Evolutionary conservation across 1,284 basidiomycete genomes (phyloP).

Genomic region (Pulchroboletus neoregius): DNA sequence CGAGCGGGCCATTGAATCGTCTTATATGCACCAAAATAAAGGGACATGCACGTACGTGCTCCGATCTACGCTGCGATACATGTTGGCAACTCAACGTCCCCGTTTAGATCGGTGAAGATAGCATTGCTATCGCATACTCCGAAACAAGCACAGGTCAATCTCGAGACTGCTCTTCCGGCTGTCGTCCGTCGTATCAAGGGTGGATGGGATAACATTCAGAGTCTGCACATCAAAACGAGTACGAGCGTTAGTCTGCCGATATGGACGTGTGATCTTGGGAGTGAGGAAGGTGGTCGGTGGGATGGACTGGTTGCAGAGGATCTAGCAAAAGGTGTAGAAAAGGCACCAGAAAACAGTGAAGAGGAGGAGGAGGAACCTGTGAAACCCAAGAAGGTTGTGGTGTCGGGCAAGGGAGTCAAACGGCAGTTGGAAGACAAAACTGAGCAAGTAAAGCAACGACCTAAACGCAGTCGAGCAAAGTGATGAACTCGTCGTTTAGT

Average conservation of each 20-base stretch:
- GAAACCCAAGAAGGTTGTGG: slow-evolving; percentile 1
- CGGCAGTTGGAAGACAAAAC: slow-evolving; percentile 9
- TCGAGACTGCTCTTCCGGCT: slow-evolving; percentile 77
- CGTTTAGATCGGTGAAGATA: slow-evolving; percentile 77
- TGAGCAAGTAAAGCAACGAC: slow-evolving; percentile 22
- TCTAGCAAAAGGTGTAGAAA: slow-evolving; percentile 12
- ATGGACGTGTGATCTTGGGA: slow-evolving; percentile 76
- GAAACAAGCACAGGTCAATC: slow-evolving; percentile 74
- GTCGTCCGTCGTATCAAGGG: slow-evolving; percentile 70
- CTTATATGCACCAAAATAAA: slow-evolving; percentile 90
- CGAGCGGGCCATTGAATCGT: slow-evolving; percentile 85
- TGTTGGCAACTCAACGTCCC: neutral
- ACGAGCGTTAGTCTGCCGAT: slow-evolving; percentile 84
- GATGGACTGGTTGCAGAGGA: slow-evolving; percentile 44
- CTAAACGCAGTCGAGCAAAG: neutral
- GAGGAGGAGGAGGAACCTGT: neutral
- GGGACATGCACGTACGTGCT: slow-evolving; percentile 83
- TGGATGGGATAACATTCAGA: slow-evolving; percentile 91
- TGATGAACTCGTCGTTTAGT: no score
- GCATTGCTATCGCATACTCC: slow-evolving; percentile 72
- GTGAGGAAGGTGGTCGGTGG: slow-evolving; percentile 61
- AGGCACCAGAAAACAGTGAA: slow-evolving; percentile 16
- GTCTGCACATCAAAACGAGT: slow-evolving; percentile 88
- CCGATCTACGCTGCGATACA: neutral
- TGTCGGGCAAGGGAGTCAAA: slow-evolving; percentile 10